A percentile compares a stretch with the other conserved stretches of the same genome.
Evolutionary conservation across 768 basidiomycete species (phyloP).

Genomic region (Rhodotorula paludigena): DNA sequence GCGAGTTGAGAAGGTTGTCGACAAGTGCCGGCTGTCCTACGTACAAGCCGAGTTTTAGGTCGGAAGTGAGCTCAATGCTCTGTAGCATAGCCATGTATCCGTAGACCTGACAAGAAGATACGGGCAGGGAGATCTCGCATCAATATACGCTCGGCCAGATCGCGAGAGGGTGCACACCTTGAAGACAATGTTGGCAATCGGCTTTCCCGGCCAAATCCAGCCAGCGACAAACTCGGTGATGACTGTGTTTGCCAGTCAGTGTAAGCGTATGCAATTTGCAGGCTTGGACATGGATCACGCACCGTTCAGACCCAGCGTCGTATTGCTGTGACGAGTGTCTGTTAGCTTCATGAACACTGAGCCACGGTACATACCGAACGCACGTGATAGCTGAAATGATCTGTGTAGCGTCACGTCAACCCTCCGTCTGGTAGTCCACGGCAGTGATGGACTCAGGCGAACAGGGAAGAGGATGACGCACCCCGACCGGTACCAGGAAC

Average conservation of each 20-base stretch:
- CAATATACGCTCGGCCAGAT: not conserved
- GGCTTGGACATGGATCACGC: too few species aligned
- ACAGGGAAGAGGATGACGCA: slow-evolving; percentile 15
- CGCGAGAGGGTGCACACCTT: slow-evolving; percentile 16
- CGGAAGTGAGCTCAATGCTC: slow-evolving; percentile 39
- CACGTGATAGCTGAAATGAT: slow-evolving; percentile 34
- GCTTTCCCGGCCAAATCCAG: slow-evolving; percentile 42
- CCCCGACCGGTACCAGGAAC: slow-evolving; percentile 36
- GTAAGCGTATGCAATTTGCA: too few species aligned
- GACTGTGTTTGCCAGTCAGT: not conserved
- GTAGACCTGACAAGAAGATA: slow-evolving; percentile 3
- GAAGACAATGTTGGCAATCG: slow-evolving; percentile 44
- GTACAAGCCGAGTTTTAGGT: slow-evolving; percentile 45
- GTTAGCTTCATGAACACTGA: not conserved
- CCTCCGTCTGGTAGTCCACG: not conserved
- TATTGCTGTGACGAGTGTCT: slow-evolving; percentile 2
- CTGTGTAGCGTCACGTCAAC: slow-evolving; percentile 1
- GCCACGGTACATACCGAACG: not conserved
- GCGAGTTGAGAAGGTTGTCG: not conserved
- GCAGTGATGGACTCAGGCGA: not conserved
- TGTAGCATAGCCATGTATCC: slow-evolving; percentile 44
- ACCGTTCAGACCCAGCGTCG: slow-evolving; percentile 42
- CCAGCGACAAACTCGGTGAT: slow-evolving; percentile 45
- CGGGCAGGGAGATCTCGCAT: too few species aligned
- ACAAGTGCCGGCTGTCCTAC: too few species aligned